Evolutionary conservation across 2,329 filamentous ascomycete species (phyloP).

Genomic region (Colletotrichum salicis): DNA sequence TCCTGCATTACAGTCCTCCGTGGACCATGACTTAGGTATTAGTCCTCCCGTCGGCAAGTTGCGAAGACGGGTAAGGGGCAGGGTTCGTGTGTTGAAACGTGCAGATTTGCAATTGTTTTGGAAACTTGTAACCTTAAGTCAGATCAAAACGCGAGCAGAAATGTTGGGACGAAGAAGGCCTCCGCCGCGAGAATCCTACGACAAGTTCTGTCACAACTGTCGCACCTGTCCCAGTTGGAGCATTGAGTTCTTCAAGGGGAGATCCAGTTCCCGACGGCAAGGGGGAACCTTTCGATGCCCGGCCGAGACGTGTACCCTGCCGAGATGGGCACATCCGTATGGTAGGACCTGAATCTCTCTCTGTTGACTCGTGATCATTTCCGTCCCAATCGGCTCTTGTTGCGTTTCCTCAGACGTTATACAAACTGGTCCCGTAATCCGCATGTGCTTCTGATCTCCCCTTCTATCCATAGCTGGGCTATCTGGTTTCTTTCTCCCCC

Average conservation of each 20-base stretch:
- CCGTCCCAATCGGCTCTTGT: not conserved
- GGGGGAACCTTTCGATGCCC: not conserved
- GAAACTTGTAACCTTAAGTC: slow-evolving; percentile 17
- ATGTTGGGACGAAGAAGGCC: slow-evolving; percentile 11
- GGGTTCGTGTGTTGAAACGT: slow-evolving; percentile 26
- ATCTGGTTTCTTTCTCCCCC: not conserved
- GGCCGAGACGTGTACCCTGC: not conserved
- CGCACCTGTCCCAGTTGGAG: slow-evolving; percentile 5
- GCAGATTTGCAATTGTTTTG: slow-evolving; percentile 15
- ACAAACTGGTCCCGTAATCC: not conserved
- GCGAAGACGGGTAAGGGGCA: not conserved
- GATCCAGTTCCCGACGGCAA: not conserved
- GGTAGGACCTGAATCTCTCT: not conserved
- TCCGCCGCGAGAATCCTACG: not conserved
- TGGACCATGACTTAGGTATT: not conserved
- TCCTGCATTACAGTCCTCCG: not conserved
- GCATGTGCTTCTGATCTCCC: not conserved
- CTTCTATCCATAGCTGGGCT: not conserved
- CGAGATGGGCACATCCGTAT: slow-evolving; percentile 5
- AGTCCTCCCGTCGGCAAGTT: not conserved
- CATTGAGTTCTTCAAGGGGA: not conserved
- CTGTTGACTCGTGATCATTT: not conserved
- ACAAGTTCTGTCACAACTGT: slow-evolving; percentile 12
- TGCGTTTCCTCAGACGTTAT: not conserved
- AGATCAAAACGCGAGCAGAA: not conserved